These are phyloP conservation scores for Pisolithus orientalis DNA, from an alignment of 768 basidiomycete genomes.

Conservation along the genomic window DNA sequence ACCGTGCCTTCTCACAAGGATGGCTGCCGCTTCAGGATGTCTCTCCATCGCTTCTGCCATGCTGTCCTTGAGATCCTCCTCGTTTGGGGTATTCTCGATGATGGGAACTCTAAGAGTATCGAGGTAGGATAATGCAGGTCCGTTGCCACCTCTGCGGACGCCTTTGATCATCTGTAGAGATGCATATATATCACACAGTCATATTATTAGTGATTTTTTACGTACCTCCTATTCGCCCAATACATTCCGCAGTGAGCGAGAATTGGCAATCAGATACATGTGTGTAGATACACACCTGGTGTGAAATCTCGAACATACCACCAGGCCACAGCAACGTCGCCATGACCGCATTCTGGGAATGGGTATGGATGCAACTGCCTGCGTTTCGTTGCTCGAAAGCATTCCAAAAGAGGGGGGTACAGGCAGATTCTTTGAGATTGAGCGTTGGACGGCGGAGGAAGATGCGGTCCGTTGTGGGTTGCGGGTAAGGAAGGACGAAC, in stretches of 20 bases:
- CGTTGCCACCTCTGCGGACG: constrained; percentile 70
- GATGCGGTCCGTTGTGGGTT: constrained; percentile 50
- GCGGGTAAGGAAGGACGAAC: constrained; percentile 80
- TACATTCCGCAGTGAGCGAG: too few relatives aligned
- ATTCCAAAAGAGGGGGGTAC: constrained; percentile 91
- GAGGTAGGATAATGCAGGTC: constrained; percentile 70
- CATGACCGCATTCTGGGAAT: constrained; percentile 88
- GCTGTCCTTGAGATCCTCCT: constrained; percentile 83
- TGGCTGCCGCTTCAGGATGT: constrained; percentile 71
- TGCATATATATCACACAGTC: neutral
- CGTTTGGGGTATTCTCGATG: constrained; percentile 86
- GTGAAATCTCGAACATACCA: constrained; percentile 69
- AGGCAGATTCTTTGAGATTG: constrained; percentile 78
- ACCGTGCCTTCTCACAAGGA: constrained; percentile 74
- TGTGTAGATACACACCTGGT: constrained; percentile 46
- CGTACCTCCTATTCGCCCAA: too few relatives aligned
- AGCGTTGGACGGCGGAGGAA: constrained; percentile 70
- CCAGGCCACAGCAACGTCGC: constrained; percentile 74
- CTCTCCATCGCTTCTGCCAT: constrained; percentile 82
- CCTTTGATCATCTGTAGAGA: constrained; percentile 82
- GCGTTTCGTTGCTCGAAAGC: constrained; percentile 76
- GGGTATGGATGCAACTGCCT: constrained; percentile 87
- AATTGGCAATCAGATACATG: too few relatives aligned
- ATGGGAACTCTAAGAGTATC: constrained; percentile 84
- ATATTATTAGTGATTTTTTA: neutral